Percentiles rank a stretch among this genome's conserved stretches.
phyloP scores from a whole-genome alignment of 805 yeast genomes.

The Yamadazyma sp. region DNA sequence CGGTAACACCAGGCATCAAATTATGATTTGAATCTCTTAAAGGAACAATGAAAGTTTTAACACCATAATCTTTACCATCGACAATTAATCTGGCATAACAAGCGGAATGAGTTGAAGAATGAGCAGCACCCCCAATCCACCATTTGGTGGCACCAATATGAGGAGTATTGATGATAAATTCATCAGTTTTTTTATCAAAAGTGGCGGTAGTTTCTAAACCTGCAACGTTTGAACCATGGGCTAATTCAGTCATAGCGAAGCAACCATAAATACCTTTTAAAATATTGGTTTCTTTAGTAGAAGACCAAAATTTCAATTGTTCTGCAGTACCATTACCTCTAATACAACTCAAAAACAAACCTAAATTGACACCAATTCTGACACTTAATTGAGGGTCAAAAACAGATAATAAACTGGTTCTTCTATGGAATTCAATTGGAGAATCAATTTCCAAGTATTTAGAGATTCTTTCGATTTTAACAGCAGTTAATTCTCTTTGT shows the following conservation, averaged over 20 bases:
- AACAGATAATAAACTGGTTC: conserved; percentile 57
- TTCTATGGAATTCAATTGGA: conserved; percentile 49
- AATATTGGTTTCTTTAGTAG: conserved; percentile 58
- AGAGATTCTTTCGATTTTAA: conserved; percentile 59
- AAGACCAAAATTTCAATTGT: conserved; percentile 82
- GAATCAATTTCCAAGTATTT: conserved; percentile 54
- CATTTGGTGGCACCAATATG: conserved; percentile 49
- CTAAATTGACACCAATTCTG: conserved; percentile 84
- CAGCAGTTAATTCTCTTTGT: conserved; percentile 59
- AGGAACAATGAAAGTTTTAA: conserved; percentile 45
- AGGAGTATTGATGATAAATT: conserved; percentile 44
- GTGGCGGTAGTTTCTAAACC: conserved; percentile 56
- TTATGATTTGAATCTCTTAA: conserved; percentile 42
- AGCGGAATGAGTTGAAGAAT: conserved; percentile 41
- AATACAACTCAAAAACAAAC: conserved; percentile 76
- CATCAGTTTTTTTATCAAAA: conserved; percentile 38
- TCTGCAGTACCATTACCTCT: conserved; percentile 85
- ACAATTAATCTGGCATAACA: conserved; percentile 43
- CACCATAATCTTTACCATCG: conserved; percentile 44
- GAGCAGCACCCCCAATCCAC: conserved; percentile 53
- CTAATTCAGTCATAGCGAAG: conserved; percentile 65
- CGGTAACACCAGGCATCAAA: conserved; percentile 41
- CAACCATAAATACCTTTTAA: conserved; percentile 61
- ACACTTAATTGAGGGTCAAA: conserved; percentile 81
- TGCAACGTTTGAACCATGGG: conserved; percentile 59